Evolutionary conservation across 208 protist species (phyloP).

Genomic region (Trypanosoma cruzi): DNA sequence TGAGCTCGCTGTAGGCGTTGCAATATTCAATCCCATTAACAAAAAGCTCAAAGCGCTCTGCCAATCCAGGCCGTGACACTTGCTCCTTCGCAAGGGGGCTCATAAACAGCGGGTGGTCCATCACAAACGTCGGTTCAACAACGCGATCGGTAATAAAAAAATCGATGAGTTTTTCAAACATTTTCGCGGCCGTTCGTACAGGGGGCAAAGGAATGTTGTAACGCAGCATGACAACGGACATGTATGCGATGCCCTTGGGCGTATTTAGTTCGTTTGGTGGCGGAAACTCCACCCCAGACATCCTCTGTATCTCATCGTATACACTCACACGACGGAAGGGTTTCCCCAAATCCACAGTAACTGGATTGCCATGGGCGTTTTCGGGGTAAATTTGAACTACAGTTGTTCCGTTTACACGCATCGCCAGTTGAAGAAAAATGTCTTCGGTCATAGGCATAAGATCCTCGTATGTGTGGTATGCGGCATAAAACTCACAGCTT

Average conservation of each 20-base stretch:
- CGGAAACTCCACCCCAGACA: slow-evolving; percentile 70
- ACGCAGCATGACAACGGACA: slow-evolving; percentile 85
- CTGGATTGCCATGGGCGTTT: slow-evolving; percentile 5
- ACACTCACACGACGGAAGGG: slow-evolving; percentile 90
- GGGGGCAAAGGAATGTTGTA: slow-evolving; percentile 76
- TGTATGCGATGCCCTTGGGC: slow-evolving; percentile 70
- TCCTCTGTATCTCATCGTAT: slow-evolving; percentile 86
- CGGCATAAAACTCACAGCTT: slow-evolving; percentile 93
- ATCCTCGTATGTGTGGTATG: slow-evolving; percentile 95
- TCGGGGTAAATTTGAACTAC: slow-evolving; percentile 41
- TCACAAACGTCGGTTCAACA: slow-evolving; percentile 95
- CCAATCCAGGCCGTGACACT: slow-evolving; percentile 64
- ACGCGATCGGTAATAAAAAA: slow-evolving; percentile 91
- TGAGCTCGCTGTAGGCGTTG: slow-evolving; percentile 98
- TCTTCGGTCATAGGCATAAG: slow-evolving; percentile 94
- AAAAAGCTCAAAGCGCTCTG: slow-evolving; percentile 97
- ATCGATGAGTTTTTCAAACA: slow-evolving; percentile 93
- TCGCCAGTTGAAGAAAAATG: slow-evolving; percentile 79
- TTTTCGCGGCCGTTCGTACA: slow-evolving; percentile 90
- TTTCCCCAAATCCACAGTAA: slow-evolving; percentile 82
- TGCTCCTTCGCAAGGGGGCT: slow-evolving; percentile 93
- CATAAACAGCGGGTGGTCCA: slow-evolving; percentile 95
- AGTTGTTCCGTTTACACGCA: slow-evolving; percentile 47
- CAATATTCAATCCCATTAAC: slow-evolving; percentile 94
- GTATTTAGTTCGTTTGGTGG: slow-evolving; percentile 80